Percentiles rank a stretch among this genome's conserved stretches.
These are phyloP conservation scores for Pythium oligandrum DNA, from an alignment of 352 stramenopile genomes.

Conservation along the genomic window DNA sequence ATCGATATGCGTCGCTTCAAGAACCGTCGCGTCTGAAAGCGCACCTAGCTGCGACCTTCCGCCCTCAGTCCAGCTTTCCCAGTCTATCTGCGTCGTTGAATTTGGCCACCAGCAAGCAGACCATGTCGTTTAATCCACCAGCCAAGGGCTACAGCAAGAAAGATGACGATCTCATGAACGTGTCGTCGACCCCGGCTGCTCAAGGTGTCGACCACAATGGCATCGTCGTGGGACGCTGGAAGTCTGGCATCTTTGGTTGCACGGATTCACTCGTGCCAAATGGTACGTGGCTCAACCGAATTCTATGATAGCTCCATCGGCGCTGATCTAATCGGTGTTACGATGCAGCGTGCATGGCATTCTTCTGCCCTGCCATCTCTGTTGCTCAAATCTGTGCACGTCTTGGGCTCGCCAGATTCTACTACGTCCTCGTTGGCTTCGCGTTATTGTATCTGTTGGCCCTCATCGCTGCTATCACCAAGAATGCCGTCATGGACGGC, in stretches of 20 bases:
- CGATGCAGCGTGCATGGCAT: conserved; percentile 18
- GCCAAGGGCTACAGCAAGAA: neutral
- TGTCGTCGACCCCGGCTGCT: conserved; percentile 11
- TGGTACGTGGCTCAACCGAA: conserved; percentile 10
- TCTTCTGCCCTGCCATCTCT: conserved; percentile 24
- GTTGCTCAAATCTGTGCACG: conserved; percentile 43
- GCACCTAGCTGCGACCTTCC: too few relatives aligned
- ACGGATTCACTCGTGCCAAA: conserved; percentile 18
- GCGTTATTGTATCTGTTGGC: conserved; percentile 28
- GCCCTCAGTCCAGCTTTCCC: too few relatives aligned
- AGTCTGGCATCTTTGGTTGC: conserved; percentile 22
- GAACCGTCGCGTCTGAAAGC: too few relatives aligned
- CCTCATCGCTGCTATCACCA: conserved; percentile 22
- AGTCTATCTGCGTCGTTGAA: too few relatives aligned
- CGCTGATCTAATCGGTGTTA: neutral
- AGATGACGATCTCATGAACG: conserved; percentile 5
- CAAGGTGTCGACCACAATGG: conserved; percentile 26
- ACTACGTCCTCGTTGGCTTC: conserved; percentile 28
- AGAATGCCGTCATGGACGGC: conserved; percentile 22
- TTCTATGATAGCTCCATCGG: neutral
- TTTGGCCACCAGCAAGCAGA: too few relatives aligned
- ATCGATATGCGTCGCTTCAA: too few relatives aligned
- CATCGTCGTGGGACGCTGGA: conserved; percentile 29
- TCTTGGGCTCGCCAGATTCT: conserved; percentile 36
- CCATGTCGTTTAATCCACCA: too few relatives aligned